phyloP scores from a whole-genome alignment of 768 basidiomycete genomes.

The Mycena haematopus region DNA sequence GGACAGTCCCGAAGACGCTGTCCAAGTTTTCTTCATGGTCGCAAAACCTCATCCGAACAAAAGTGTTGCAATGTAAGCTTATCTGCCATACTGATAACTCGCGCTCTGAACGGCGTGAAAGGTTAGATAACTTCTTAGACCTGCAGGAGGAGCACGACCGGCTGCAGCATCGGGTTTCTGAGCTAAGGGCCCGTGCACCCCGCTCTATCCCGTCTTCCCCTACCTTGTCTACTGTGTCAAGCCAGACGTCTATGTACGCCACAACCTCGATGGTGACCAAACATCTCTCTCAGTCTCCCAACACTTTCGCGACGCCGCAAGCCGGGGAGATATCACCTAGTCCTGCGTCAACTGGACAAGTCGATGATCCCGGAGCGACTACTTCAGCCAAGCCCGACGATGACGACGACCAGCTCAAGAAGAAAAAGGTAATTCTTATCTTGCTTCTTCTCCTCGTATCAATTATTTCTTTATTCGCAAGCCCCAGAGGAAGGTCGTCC shows the following conservation, averaged over 20 bases:
- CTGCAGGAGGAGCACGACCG: slow-evolving; percentile 89
- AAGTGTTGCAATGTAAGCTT: slow-evolving; percentile 41
- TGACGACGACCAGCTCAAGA: slow-evolving; percentile 19
- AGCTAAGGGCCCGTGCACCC: slow-evolving; percentile 43
- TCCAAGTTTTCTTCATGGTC: slow-evolving; percentile 73
- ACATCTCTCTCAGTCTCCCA: not conserved
- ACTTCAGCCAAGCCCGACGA: slow-evolving; percentile 16
- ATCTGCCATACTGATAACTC: slow-evolving; percentile 54
- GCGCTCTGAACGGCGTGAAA: slow-evolving; percentile 34
- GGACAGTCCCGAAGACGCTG: slow-evolving; percentile 21
- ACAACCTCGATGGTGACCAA: slow-evolving; percentile 23
- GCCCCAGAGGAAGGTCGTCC: slow-evolving; percentile 48
- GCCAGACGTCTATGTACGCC: slow-evolving; percentile 41
- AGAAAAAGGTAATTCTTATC: slow-evolving; percentile 23
- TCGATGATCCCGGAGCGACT: slow-evolving; percentile 13
- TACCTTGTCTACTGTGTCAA: slow-evolving; percentile 33
- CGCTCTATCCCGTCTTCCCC: slow-evolving; percentile 32
- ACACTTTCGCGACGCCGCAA: slow-evolving; percentile 28
- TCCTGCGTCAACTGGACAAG: not conserved
- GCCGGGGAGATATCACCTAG: slow-evolving; percentile 20
- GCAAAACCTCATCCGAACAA: slow-evolving; percentile 81
- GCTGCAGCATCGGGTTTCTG: slow-evolving; percentile 64
- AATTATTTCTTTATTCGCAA: slow-evolving; percentile 38
- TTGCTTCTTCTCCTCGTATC: slow-evolving; percentile 7
- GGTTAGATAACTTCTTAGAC: slow-evolving; percentile 78